A percentile compares a stretch with the other conserved stretches of the same genome.
phyloP scores from a whole-genome alignment of 2,329 filamentous ascomycete species.

The Sphaceloma murrayae region DNA sequence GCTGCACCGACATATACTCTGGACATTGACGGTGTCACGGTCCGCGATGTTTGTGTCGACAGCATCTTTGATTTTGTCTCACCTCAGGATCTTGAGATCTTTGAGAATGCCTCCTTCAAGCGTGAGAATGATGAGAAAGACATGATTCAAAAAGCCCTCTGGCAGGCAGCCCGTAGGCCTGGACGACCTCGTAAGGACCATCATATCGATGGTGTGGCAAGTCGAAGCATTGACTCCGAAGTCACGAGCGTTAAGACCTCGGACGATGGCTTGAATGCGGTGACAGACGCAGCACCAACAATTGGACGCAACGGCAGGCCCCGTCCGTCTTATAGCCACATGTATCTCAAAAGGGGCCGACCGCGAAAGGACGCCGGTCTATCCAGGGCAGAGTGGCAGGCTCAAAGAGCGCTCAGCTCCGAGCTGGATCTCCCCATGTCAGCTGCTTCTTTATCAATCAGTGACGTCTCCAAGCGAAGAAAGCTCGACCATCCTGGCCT shows the following conservation, averaged over 20 bases:
- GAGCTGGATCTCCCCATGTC: neutral
- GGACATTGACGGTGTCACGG: conserved; percentile 23
- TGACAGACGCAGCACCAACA: neutral
- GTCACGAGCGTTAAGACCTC: conserved; percentile 16
- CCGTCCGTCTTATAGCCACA: conserved; percentile 27
- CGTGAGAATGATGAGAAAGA: conserved; percentile 23
- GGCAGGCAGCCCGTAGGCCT: neutral
- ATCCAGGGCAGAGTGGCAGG: neutral
- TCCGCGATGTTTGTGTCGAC: conserved; percentile 24
- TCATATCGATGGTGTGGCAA: neutral
- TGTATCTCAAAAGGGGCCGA: conserved; percentile 19
- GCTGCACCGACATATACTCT: conserved; percentile 24
- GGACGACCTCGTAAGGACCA: conserved; percentile 2
- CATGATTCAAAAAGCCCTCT: conserved; percentile 5
- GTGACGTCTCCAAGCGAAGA: neutral
- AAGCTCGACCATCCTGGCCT: neutral
- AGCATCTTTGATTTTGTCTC: conserved; percentile 30
- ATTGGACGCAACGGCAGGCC: conserved; percentile 23
- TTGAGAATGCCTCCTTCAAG: conserved; percentile 27
- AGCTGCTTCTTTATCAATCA: neutral
- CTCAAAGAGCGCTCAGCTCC: neutral
- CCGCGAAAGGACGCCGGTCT: conserved; percentile 8
- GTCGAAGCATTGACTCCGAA: conserved; percentile 14
- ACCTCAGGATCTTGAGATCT: conserved; percentile 27
- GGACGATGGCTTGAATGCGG: neutral